Conservation (phyloP, 2,329 filamentous ascomycete species). For the Orbilia oligospora region DNA sequence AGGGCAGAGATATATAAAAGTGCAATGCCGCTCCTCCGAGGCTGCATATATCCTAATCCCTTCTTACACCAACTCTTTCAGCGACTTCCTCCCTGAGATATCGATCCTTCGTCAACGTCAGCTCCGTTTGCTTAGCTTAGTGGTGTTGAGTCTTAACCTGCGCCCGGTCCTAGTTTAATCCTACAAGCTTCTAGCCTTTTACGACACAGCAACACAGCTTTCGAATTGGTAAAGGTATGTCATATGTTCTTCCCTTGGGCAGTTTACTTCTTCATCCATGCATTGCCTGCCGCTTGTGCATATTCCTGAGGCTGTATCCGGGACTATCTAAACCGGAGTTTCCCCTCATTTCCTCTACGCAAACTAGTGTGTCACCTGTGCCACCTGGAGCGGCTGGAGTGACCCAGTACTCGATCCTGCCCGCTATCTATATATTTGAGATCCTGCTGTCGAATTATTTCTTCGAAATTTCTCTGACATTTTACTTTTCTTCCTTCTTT, state of each 20-base stretch:
- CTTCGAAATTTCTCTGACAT: neutral
- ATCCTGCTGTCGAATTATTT: neutral
- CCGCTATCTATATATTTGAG: neutral
- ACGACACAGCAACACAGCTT: constrained; percentile 42
- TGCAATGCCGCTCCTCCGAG: constrained; percentile 60
- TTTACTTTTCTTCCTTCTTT: no score
- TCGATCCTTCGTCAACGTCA: constrained; percentile 19
- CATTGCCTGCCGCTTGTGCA: neutral
- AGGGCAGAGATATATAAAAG: constrained; percentile 41
- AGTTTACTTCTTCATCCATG: neutral
- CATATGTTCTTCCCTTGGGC: neutral
- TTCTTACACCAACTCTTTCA: constrained; percentile 43
- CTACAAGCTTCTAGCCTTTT: constrained; percentile 15
- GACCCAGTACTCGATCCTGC: neutral
- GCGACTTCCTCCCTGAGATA: constrained; percentile 34
- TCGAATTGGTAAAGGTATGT: constrained; percentile 38
- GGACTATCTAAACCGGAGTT: constrained; percentile 9
- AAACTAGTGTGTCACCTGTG: constrained; percentile 15
- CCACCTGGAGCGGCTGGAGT: constrained; percentile 25
- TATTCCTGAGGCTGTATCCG: constrained; percentile 17
- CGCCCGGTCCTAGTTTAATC: constrained; percentile 8
- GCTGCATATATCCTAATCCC: constrained; percentile 5
- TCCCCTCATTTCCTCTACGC: constrained; percentile 12
- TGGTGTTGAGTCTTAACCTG: constrained; percentile 21
- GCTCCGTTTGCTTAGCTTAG: constrained; percentile 1